phyloP scores from a whole-genome alignment of 192 early-diverging fungal genomes.

The Cladochytrium replicatum region DNA sequence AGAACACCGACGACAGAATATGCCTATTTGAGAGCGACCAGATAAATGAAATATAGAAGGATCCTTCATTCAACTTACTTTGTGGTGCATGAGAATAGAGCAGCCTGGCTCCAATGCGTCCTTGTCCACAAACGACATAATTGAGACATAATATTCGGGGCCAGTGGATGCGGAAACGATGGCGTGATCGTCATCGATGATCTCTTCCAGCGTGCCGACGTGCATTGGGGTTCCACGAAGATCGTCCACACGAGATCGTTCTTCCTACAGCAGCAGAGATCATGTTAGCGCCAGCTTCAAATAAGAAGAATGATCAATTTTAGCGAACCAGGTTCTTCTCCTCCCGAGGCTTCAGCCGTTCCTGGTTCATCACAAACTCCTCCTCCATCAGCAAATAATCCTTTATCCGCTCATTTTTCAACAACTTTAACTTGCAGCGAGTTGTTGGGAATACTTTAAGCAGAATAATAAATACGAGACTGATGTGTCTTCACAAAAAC shows the following conservation, averaged over 20 bases:
- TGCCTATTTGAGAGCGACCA: conserved; percentile 33
- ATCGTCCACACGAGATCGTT: conserved; percentile 89
- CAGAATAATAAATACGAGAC: conserved; percentile 1
- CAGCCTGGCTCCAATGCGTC: conserved; percentile 96
- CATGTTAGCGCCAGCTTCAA: not conserved
- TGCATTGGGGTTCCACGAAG: conserved; percentile 95
- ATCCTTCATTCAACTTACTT: conserved; percentile 44
- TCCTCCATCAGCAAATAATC: conserved; percentile 98
- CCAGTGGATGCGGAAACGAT: conserved; percentile 89
- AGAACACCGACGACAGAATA: conserved; percentile 92
- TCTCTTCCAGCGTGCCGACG: conserved; percentile 93
- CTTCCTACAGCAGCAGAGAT: conserved; percentile 55
- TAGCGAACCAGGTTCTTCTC: conserved; percentile 59
- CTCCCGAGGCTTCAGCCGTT: conserved; percentile 92
- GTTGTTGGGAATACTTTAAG: conserved; percentile 88
- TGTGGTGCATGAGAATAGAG: conserved; percentile 88
- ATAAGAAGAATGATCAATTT: not conserved
- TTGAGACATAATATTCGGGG: conserved; percentile 93
- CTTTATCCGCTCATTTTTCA: conserved; percentile 97
- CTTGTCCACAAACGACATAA: conserved; percentile 99
- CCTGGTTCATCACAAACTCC: conserved; percentile 99
- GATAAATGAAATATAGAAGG: not conserved
- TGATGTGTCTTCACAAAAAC: conserved; percentile 11
- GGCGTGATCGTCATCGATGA: conserved; percentile 99
- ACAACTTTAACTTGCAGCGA: conserved; percentile 90